Evolutionary conservation across 805 yeast genomes (phyloP).

Genomic region (Wickerhamomyces rabaulensis): DNA sequence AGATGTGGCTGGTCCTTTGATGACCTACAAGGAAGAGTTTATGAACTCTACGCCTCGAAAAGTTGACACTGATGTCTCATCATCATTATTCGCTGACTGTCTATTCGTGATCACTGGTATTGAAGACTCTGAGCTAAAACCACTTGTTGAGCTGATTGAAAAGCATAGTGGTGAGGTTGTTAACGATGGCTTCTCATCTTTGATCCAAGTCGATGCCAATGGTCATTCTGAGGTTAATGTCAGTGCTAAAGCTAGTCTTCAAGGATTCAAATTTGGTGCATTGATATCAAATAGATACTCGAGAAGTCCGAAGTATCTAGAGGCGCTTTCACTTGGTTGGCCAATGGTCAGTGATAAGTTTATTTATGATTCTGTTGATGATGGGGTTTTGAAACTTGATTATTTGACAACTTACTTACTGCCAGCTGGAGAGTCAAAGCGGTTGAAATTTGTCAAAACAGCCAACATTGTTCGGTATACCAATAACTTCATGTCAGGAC

Average conservation of each 20-base stretch:
- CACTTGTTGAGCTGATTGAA: slow-evolving; percentile 25
- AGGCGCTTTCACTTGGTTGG: slow-evolving; percentile 79
- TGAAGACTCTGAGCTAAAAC: slow-evolving; percentile 26
- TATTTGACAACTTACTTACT: slow-evolving; percentile 52
- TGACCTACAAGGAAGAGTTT: slow-evolving; percentile 11
- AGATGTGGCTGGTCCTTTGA: slow-evolving; percentile 5
- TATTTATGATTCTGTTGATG: slow-evolving; percentile 43
- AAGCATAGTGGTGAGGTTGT: slow-evolving; percentile 39
- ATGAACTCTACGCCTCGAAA: slow-evolving; percentile 7
- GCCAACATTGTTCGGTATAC: slow-evolving; percentile 42
- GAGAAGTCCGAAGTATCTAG: slow-evolving; percentile 72
- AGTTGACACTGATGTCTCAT: not conserved
- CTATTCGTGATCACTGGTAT: slow-evolving; percentile 36
- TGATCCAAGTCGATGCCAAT: slow-evolving; percentile 16
- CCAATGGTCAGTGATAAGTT: slow-evolving; percentile 65
- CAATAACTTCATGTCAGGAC: slow-evolving; percentile 29
- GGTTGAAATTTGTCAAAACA: slow-evolving; percentile 40
- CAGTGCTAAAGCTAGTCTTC: slow-evolving; percentile 7
- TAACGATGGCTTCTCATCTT: slow-evolving; percentile 28
- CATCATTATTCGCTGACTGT: slow-evolving; percentile 28
- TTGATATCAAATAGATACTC: slow-evolving; percentile 46
- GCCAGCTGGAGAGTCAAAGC: slow-evolving; percentile 65
- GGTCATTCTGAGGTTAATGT: slow-evolving; percentile 2
- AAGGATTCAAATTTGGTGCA: slow-evolving; percentile 51
- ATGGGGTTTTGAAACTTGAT: slow-evolving; percentile 19